These are phyloP conservation scores for Penicillium pulvis DNA, from an alignment of 495 filamentous ascomycete species.

Conservation along the genomic window DNA sequence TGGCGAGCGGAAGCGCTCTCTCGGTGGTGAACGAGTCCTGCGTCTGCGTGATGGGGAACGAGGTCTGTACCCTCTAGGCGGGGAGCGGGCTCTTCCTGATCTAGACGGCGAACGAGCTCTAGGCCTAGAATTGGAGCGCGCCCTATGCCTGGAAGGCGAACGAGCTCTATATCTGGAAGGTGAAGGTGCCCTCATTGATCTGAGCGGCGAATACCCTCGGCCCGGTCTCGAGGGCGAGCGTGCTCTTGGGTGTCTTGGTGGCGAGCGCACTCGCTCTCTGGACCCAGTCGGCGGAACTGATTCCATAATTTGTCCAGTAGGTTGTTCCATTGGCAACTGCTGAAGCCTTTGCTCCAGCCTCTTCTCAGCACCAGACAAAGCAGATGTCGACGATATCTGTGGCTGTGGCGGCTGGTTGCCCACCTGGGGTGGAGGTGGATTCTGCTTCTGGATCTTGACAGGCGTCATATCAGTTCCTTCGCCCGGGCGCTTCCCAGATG, in stretches of 20 bases:
- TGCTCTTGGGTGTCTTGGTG: background rate
- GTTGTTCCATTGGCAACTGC: background rate
- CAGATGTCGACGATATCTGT: background rate
- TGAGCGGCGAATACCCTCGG: background rate
- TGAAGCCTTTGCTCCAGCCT: background rate
- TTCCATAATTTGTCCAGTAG: background rate
- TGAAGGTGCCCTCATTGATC: background rate
- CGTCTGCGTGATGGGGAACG: background rate
- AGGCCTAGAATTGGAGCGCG: background rate
- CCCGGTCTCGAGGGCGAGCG: background rate
- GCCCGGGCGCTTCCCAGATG: background rate
- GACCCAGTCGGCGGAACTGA: background rate
- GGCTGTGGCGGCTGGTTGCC: background rate
- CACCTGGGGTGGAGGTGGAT: background rate
- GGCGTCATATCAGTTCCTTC: background rate
- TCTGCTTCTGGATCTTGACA: background rate
- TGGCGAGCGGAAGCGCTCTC: background rate
- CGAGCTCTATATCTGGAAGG: background rate
- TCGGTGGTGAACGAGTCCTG: background rate
- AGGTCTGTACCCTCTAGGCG: background rate
- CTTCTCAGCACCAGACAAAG: background rate
- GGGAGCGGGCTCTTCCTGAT: background rate
- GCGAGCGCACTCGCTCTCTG: background rate
- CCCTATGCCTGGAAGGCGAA: background rate
- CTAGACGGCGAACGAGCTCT: background rate